Percentiles rank a stretch among this genome's conserved stretches.
phyloP scores from a whole-genome alignment of 2,329 filamentous ascomycete species.

The Cucurbitaria berberidis region DNA sequence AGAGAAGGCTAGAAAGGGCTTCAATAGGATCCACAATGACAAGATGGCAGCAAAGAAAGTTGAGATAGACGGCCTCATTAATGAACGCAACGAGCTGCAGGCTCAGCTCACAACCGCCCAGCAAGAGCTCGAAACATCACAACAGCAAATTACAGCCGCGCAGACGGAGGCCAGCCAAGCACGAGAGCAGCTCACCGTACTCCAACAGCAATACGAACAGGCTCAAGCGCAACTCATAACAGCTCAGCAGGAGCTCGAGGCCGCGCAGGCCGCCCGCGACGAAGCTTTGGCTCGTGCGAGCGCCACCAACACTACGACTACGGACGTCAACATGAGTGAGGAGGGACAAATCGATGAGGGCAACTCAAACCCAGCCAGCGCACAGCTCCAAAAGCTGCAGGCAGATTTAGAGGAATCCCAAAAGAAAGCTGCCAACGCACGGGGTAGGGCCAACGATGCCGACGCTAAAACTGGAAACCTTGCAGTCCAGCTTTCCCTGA shows the following conservation, averaged over 20 bases:
- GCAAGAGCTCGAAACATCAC: conserved; percentile 68
- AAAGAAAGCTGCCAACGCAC: conserved; percentile 25
- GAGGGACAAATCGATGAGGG: conserved; percentile 55
- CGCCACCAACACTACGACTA: conserved; percentile 51
- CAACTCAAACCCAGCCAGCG: conserved; percentile 24
- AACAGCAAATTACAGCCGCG: conserved; percentile 27
- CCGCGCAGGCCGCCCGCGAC: conserved; percentile 69
- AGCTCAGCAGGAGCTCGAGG: conserved; percentile 58
- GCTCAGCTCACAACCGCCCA: conserved; percentile 26
- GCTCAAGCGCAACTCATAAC: conserved; percentile 25
- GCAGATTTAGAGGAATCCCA: conserved; percentile 46
- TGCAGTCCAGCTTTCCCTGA: conserved; percentile 52
- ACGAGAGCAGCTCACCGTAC: conserved; percentile 66
- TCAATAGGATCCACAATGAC: conserved; percentile 49
- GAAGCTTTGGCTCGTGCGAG: conserved; percentile 58
- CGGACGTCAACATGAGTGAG: conserved; percentile 49
- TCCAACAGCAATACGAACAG: conserved; percentile 47
- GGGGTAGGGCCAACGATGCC: conserved; percentile 50
- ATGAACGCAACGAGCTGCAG: conserved; percentile 69
- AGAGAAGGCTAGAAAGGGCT: conserved; percentile 66
- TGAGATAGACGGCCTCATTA: conserved; percentile 55
- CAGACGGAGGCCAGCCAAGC: conserved; percentile 23
- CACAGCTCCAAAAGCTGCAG: conserved; percentile 47
- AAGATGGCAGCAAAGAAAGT: conserved; percentile 51
- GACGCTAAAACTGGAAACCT: conserved; percentile 45